Evolutionary conservation across 495 filamentous ascomycete genomes (phyloP).

Genomic region (Penicillium fimorum): DNA sequence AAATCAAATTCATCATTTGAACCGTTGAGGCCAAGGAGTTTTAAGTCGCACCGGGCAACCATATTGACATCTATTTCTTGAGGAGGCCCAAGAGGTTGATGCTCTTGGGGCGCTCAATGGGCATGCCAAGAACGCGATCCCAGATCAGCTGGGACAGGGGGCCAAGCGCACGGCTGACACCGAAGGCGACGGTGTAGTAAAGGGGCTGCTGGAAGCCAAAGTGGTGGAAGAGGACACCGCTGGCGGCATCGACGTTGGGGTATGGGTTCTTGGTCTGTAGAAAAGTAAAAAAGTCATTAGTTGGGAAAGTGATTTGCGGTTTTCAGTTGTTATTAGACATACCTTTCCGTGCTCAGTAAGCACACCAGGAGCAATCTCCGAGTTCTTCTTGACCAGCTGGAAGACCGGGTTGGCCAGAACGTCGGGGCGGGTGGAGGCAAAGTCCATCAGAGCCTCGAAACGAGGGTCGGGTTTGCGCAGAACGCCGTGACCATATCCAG

Average conservation of each 20-base stretch:
- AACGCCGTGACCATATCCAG: slow-evolving; percentile 97
- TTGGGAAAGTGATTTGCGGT: background rate
- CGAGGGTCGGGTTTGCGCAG: slow-evolving; percentile 95
- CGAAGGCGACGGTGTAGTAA: slow-evolving; percentile 97
- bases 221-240: slow-evolving; percentile 93
- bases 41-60: slow-evolving; percentile 1
- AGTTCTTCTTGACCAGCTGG: slow-evolving; percentile 86
- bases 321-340: slow-evolving; percentile 8
- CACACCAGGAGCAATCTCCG: slow-evolving; percentile 76
- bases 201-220: slow-evolving; percentile 95
- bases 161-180: slow-evolving; percentile 86
- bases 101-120: slow-evolving; percentile 98
- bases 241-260: slow-evolving; percentile 91
- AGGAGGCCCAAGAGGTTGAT: slow-evolving; percentile 85
- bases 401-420: slow-evolving; percentile 88
- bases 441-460: slow-evolving; percentile 95
- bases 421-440: slow-evolving; percentile 77
- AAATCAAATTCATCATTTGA: slow-evolving; percentile 8
- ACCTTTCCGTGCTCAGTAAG: slow-evolving; percentile 89
- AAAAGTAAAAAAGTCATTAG: background rate
- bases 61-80: slow-evolving; percentile 44
- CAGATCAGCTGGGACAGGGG: slow-evolving; percentile 93
- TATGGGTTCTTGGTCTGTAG: slow-evolving; percentile 90
- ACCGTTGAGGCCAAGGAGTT: background rate
- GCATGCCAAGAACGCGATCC: slow-evolving; percentile 90